Conservation (phyloP, 2,329 filamentous ascomycete genomes). For the Hypoxylon rubiginosum region DNA sequence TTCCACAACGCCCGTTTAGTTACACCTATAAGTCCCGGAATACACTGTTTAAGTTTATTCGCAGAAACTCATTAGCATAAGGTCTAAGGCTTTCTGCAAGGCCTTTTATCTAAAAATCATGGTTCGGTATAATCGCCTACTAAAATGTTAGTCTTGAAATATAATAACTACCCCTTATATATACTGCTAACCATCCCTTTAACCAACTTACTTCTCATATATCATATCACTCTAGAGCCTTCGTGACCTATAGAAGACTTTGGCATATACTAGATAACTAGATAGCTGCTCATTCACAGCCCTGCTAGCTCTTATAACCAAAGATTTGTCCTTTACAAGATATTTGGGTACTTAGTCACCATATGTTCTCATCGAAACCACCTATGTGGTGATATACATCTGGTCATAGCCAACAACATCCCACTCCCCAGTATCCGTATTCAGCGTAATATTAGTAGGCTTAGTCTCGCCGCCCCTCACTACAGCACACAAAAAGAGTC, state of each 20-base stretch:
- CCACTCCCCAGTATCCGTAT: constrained; percentile 50
- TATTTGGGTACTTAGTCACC: too few species aligned
- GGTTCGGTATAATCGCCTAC: too few species aligned
- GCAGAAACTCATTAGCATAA: background rate
- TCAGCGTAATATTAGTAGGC: constrained; percentile 66
- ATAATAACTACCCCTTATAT: too few species aligned
- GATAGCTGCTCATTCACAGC: background rate
- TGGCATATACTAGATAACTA: background rate
- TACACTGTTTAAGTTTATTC: too few species aligned
- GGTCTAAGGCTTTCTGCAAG: too few species aligned
- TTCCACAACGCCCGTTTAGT: too few species aligned
- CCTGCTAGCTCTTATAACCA: too few species aligned
- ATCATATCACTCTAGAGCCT: background rate
- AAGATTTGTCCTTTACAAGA: too few species aligned
- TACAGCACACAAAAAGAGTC: constrained; percentile 1
- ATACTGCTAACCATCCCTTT: background rate
- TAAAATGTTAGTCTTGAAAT: too few species aligned
- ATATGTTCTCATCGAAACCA: too few species aligned
- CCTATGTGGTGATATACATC: constrained; percentile 48
- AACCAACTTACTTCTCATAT: background rate
- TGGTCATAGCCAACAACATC: constrained; percentile 48
- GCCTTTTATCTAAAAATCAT: too few species aligned
- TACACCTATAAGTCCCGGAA: too few species aligned
- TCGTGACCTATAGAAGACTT: background rate
- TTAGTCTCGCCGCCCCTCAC: constrained; percentile 62